Base-by-base conservation (phyloP, 306 rosid species). In the Alnus rubra region DNA sequence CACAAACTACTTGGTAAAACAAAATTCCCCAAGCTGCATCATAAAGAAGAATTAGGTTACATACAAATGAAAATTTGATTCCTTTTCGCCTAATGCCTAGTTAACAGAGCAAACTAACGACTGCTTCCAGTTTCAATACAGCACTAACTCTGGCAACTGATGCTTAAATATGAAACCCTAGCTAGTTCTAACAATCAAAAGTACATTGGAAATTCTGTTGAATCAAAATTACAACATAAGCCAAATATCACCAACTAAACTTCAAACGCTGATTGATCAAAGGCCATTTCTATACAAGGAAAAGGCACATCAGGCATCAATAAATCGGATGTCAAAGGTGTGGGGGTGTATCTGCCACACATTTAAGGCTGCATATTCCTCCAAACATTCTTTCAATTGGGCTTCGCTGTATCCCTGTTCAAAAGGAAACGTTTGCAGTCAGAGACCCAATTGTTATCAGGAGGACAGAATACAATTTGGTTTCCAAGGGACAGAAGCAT, bases 331-430 rank as follows among this genome's bases (percentile, higher is more conserved):
- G 87, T 93, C 99, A 19, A 95, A 95, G 79, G 97, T 85, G 65
- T 88, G 90, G 60, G 99, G 99, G 81, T 91, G 95, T 76, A 96
- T 93, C 89, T 93, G 99, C 99, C 98, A 96, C 74, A 93, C 99
- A 82, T 96, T 96, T 73, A 95, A 83, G 44, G 97, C 96, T 75
- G 99, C 99, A 67, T 96, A 96, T 85, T 93, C 99, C 91, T 96
- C 98, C 83, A 96, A 82, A 80, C 98, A 96, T 84, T 93, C 93
- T 81, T 93, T 96, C 82, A 93, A 80, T 74, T 96, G 98, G 51
- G 97, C 99, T 93, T 96, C 98, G 48, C 97, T 91, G 87, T 91
- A 96, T 37, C 98, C 99, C 98, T 96, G 96, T 84, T 79, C 71
- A 69, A 72, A 80, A 78, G 33, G 45, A 76, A 78, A 53, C 71